These are phyloP conservation scores for Aspergillus tanneri DNA, from an alignment of 2,329 filamentous ascomycete genomes.

Conservation along the genomic window DNA sequence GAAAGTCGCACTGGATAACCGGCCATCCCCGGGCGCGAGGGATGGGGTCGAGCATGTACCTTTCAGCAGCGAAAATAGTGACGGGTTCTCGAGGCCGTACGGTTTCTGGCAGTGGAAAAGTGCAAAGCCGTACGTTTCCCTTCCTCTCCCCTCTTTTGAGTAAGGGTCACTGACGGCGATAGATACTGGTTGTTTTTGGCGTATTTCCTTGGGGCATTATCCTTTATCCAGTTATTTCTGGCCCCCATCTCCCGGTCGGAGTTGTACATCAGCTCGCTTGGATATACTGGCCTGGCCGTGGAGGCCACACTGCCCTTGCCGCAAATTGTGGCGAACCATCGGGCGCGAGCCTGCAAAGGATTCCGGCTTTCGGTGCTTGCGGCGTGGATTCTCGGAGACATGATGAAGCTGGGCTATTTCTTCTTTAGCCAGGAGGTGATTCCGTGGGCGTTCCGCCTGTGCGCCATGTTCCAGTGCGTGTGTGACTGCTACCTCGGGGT, in stretches of 20 bases:
- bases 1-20: conserved; percentile 61
- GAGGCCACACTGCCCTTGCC: conserved; percentile 50
- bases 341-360: conserved; percentile 49
- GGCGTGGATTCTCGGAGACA: conserved; percentile 51
- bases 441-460: conserved; percentile 50
- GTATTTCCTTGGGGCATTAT: conserved; percentile 52
- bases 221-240: conserved; percentile 55
- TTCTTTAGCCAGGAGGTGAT: conserved; percentile 46
- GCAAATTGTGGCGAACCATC: conserved; percentile 50
- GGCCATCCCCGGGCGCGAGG: conserved; percentile 44
- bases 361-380: conserved; percentile 50
- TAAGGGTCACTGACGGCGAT: conserved; percentile 12
- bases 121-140: conserved; percentile 49
- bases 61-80: conserved; percentile 34
- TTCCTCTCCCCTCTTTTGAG: neutral
- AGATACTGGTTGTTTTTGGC: conserved; percentile 59
- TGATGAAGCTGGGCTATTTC: conserved; percentile 54
- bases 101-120: conserved; percentile 64
- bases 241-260: conserved; percentile 46
- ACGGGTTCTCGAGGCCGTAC: conserved; percentile 51
- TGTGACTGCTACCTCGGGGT: conserved; percentile 50
- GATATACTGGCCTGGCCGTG: conserved; percentile 47
- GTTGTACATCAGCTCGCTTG: conserved; percentile 46
- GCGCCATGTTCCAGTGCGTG: conserved; percentile 50
- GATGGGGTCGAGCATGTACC: conserved; percentile 43